phyloP scores from a whole-genome alignment of 257 asterid genomes.

The Forsythia viridissima region DNA sequence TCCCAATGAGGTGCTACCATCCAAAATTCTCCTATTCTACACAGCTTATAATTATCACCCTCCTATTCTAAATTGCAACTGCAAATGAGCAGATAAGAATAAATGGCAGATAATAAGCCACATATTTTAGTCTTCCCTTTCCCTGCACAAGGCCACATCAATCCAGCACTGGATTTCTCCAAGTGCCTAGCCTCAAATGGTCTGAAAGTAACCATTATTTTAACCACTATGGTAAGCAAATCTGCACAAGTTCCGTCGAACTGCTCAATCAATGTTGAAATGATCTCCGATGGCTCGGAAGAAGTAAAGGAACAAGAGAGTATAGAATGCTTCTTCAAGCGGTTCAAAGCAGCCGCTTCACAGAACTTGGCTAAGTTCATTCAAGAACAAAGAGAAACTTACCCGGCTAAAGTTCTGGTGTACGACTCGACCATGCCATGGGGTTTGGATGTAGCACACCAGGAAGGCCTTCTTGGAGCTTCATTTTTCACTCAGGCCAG shows the following conservation, averaged over 20 bases:
- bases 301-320: neutral
- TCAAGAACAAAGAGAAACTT: neutral
- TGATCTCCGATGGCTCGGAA: neutral
- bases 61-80: too few species aligned
- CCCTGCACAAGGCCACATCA: conserved; percentile 45
- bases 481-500: conserved; percentile 39
- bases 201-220: conserved; percentile 28
- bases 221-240: conserved; percentile 1
- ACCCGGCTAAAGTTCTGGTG: conserved; percentile 22
- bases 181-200: conserved; percentile 35
- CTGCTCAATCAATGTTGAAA: conserved; percentile 21
- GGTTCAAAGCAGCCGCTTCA: conserved; percentile 4
- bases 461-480: conserved; percentile 31
- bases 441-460: conserved; percentile 27
- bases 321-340: conserved; percentile 1
- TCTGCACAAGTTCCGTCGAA: neutral
- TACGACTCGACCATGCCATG: conserved; percentile 35
- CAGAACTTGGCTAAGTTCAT: conserved; percentile 19
- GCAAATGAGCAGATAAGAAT: neutral
- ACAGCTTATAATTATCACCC: neutral
- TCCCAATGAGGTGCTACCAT: neutral
- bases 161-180: conserved; percentile 42
- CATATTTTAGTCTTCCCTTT: conserved; percentile 38
- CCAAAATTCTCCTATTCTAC: neutral
- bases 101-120: conserved; percentile 1